phyloP scores from a whole-genome alignment of 2,329 filamentous ascomycete species.

The Pseudogymnoascus sp. region DNA sequence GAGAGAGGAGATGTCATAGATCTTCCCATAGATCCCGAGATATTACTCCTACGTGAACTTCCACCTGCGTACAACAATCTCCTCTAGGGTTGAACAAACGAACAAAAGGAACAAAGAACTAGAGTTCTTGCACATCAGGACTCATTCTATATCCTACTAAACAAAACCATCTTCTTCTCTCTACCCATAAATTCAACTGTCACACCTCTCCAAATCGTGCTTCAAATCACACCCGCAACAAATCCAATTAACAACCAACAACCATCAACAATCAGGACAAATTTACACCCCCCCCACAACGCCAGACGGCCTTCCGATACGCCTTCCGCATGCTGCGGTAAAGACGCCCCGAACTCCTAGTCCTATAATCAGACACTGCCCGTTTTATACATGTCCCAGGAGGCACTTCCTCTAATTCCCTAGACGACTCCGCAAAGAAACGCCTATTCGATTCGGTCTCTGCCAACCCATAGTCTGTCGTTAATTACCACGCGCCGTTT shows the following conservation, averaged over 20 bases:
- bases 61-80: too few relatives aligned
- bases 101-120: neutral
- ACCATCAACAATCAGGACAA: too few relatives aligned
- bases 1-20: too few relatives aligned
- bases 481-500: too few relatives aligned
- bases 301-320: too few relatives aligned
- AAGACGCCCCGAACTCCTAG: neutral
- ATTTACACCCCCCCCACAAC: too few relatives aligned
- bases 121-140: neutral
- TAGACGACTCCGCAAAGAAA: too few relatives aligned
- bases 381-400: neutral
- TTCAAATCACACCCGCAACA: neutral
- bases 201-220: neutral
- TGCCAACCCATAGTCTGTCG: too few relatives aligned
- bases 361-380: neutral
- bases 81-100: neutral
- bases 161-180: neutral
- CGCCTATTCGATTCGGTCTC: too few relatives aligned
- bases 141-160: neutral
- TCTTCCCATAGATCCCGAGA: too few relatives aligned
- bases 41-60: too few relatives aligned
- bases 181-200: neutral
- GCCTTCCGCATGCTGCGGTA: too few relatives aligned
- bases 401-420: conserved; percentile 1
- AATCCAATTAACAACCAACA: neutral